These are phyloP conservation scores for Dothideomycetes sp. DNA, from an alignment of 2,329 filamentous ascomycete species.

Conservation along the genomic window DNA sequence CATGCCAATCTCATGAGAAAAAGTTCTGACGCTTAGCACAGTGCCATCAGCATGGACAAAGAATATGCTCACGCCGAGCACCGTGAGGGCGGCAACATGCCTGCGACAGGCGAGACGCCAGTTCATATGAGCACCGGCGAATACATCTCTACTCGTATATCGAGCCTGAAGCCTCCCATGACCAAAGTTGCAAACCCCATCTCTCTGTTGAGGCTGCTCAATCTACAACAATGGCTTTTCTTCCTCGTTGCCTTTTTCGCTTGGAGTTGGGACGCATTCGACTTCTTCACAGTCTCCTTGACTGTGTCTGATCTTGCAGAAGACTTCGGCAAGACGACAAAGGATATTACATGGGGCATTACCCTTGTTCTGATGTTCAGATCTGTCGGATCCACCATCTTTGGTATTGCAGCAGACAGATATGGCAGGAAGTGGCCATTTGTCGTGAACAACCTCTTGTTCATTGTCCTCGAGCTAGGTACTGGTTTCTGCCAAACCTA, in stretches of 20 bases:
- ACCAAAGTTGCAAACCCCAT: slow-evolving; percentile 42
- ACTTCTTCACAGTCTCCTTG: slow-evolving; percentile 45
- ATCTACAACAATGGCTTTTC: slow-evolving; percentile 48
- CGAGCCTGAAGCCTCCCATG: slow-evolving; percentile 49
- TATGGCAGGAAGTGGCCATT: slow-evolving; percentile 29
- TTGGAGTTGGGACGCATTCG: slow-evolving; percentile 24
- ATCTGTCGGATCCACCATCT: slow-evolving; percentile 24
- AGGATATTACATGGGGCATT: slow-evolving; percentile 47
- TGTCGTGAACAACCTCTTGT: slow-evolving; percentile 27
- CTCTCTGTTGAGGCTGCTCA: slow-evolving; percentile 38
- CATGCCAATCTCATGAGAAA: no score
- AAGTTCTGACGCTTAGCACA: no score
- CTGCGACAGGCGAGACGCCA: slow-evolving; percentile 16
- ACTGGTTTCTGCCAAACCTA: slow-evolving; percentile 30
- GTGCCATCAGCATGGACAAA: slow-evolving; percentile 2
- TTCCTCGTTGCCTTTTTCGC: slow-evolving; percentile 28
- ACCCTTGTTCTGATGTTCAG: slow-evolving; percentile 34
- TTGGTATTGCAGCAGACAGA: slow-evolving; percentile 23
- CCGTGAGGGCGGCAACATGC: not conserved
- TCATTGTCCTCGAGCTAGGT: slow-evolving; percentile 30
- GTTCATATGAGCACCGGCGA: slow-evolving; percentile 31
- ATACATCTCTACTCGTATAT: slow-evolving; percentile 46
- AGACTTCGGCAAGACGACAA: slow-evolving; percentile 42
- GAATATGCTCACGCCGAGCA: slow-evolving; percentile 5
- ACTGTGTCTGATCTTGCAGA: slow-evolving; percentile 43